Percentiles rank a stretch among this genome's conserved stretches.
phyloP scores from a whole-genome alignment of 225 moss, liverwort and hornwort species.

The Rhytidiadelphus loreus region DNA sequence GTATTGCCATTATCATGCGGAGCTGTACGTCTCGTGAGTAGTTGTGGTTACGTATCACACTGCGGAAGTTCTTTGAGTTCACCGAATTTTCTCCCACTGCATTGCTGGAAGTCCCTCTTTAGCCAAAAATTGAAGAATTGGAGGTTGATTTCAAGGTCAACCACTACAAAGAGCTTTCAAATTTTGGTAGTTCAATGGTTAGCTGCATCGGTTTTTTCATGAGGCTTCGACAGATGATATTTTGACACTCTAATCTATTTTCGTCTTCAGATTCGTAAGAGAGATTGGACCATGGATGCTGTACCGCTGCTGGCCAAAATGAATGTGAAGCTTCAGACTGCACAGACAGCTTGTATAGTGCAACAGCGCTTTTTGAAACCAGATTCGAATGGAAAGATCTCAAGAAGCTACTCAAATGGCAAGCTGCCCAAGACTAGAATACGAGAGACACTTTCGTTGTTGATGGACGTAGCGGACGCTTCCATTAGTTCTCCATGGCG shows the following conservation, averaged over 20 bases:
- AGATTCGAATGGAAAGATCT: slow-evolving; percentile 15
- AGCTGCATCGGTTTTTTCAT: neutral
- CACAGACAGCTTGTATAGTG: slow-evolving; percentile 48
- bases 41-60: neutral
- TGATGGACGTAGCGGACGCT: slow-evolving; percentile 67
- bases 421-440: slow-evolving; percentile 31
- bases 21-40: neutral
- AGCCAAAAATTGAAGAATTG: neutral
- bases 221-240: neutral
- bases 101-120: neutral
- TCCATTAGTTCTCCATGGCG: slow-evolving; percentile 69
- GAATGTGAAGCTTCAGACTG: slow-evolving; percentile 63
- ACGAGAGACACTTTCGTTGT: slow-evolving; percentile 55
- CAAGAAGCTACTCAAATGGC: slow-evolving; percentile 4
- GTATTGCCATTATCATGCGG: neutral
- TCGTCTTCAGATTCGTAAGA: slow-evolving; percentile 42
- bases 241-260: neutral
- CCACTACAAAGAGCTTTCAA: neutral
- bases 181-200: neutral
- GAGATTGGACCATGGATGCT: slow-evolving; percentile 59
- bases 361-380: slow-evolving; percentile 39
- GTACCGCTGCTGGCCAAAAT: slow-evolving; percentile 46
- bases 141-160: neutral
- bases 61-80: neutral
- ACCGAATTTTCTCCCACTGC: neutral